Evolutionary conservation across 352 stramenopile genomes (phyloP), one percentile per base, ranked within the genome.

Genomic region (Phytopythium aichiense): DNA sequence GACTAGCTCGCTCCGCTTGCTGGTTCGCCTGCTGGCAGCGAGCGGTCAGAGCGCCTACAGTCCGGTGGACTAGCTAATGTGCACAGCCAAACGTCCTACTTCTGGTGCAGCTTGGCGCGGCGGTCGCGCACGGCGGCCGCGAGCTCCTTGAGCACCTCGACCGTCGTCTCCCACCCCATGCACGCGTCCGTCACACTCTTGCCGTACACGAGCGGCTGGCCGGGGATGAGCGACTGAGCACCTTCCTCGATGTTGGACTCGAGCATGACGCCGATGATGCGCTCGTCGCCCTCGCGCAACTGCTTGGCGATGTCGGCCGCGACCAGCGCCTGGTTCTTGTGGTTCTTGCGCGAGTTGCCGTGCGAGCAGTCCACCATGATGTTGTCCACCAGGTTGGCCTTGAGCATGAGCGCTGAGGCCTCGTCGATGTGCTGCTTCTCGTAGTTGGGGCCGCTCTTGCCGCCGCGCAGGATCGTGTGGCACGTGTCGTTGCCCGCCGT

Each of bases 291-390:
- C 0, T 65, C 46, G 37, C 82, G 76, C 30, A 96, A 71, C 71
- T 96, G 87, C 65, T 79, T 56, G 13, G 62, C 84, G 40, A 96
- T 78, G 58, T 92, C 76, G 18, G 73, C 77, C 0, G 86, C 84
- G 42, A 96, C 87, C 28, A 76, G 64, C 28, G 82, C 77, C 65
- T 96, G 88, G 69, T 96, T 96, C 63, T 84, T 88, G 77, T 92
- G 81, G 66, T 94, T 81, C 77, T 95, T 96, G 68, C 78, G 82
- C 67, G 84, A 94, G 80, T 96, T 96, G 64, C 88, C 87, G 69
- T 96, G 88, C 70, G 84, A 94, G 74, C 87, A 96, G 81, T 96
- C 88, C 33, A 96, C 73, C 88, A 96, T 96, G 50, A 96, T 66
- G 65, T 94, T 93, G 70, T 92, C 77, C 57, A 79, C 66, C 46